phyloP scores from a whole-genome alignment of 176 grass and related monocot species.

The Musa itinerans region DNA sequence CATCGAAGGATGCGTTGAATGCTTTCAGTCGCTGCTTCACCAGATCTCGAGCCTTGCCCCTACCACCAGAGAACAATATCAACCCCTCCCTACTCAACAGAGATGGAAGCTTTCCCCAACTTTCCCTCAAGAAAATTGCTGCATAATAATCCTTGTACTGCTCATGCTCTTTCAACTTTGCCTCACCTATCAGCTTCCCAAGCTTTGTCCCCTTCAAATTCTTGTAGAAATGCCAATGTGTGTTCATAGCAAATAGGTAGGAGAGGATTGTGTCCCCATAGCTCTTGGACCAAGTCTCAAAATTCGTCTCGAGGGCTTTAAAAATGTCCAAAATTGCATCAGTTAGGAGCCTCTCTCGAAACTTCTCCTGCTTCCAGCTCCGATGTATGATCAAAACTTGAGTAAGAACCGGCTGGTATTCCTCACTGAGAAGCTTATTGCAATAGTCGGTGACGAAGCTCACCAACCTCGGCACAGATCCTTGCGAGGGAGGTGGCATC shows the following conservation, averaged over 20 bases:
- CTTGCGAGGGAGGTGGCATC: slow-evolving; percentile 6
- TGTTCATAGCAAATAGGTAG: slow-evolving; percentile 22
- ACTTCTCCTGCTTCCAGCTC: slow-evolving; percentile 23
- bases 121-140: slow-evolving; percentile 58
- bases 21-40: slow-evolving; percentile 83
- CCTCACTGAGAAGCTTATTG: slow-evolving; percentile 15
- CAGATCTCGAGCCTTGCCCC: slow-evolving; percentile 67
- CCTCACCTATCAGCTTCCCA: slow-evolving; percentile 12
- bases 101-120: slow-evolving; percentile 59
- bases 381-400: slow-evolving; percentile 20
- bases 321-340: slow-evolving; percentile 20
- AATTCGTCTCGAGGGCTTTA: slow-evolving; percentile 11
- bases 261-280: slow-evolving; percentile 8
- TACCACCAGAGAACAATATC: slow-evolving; percentile 80
- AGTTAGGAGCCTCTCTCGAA: slow-evolving; percentile 14
- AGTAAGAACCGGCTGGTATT: slow-evolving; percentile 12
- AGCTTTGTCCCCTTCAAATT: slow-evolving; percentile 22
- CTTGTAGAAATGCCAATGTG: slow-evolving; percentile 21
- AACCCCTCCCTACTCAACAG: slow-evolving; percentile 74
- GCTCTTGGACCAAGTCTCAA: slow-evolving; percentile 21
- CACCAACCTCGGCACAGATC: slow-evolving; percentile 19
- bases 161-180: slow-evolving; percentile 46
- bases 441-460: slow-evolving; percentile 20
- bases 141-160: slow-evolving; percentile 71
- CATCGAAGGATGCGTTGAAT: slow-evolving; percentile 80